Evolutionary conservation across 2,329 filamentous ascomycete species (phyloP).

Genomic region (Westerdykella ornata): DNA sequence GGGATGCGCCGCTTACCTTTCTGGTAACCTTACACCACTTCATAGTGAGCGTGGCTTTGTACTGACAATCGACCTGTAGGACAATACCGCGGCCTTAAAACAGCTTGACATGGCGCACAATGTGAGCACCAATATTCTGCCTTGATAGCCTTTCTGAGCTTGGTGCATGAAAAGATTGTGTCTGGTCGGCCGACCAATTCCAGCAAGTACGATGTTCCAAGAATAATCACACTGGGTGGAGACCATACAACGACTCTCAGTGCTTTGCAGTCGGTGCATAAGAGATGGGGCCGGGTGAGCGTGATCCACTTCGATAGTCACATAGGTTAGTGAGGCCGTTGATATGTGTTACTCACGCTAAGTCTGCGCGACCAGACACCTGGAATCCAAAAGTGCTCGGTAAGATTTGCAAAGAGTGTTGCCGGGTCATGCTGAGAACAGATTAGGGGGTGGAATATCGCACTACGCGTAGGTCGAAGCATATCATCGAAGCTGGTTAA

Average conservation of each 20-base stretch:
- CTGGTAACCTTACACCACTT: constrained; percentile 28
- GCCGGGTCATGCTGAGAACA: constrained; percentile 4
- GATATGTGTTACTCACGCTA: too few species aligned
- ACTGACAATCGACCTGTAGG: constrained; percentile 20
- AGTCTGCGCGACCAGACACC: constrained; percentile 39
- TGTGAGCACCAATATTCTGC: constrained; percentile 24
- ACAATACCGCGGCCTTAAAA: constrained; percentile 50
- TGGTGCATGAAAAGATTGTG: constrained; percentile 31
- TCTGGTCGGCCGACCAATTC: constrained; percentile 44
- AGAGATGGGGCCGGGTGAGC: constrained; percentile 49
- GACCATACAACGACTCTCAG: constrained; percentile 53
- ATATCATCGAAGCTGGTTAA: too few species aligned
- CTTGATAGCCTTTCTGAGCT: constrained; percentile 1
- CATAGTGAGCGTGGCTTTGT: not conserved
- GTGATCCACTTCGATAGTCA: constrained; percentile 55
- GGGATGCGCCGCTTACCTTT: constrained; percentile 48
- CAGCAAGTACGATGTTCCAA: constrained; percentile 41
- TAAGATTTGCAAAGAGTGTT: constrained; percentile 15
- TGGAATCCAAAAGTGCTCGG: constrained; percentile 51
- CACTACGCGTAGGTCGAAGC: constrained; percentile 48
- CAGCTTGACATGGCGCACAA: constrained; percentile 49
- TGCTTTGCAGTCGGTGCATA: constrained; percentile 45
- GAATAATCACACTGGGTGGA: constrained; percentile 50
- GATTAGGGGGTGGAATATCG: constrained; percentile 50
- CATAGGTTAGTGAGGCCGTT: constrained; percentile 29